A percentile compares a stretch with the other conserved stretches of the same genome.
phyloP scores from a whole-genome alignment of 2,329 filamentous ascomycete genomes.

The Calonectria hongkongensis region DNA sequence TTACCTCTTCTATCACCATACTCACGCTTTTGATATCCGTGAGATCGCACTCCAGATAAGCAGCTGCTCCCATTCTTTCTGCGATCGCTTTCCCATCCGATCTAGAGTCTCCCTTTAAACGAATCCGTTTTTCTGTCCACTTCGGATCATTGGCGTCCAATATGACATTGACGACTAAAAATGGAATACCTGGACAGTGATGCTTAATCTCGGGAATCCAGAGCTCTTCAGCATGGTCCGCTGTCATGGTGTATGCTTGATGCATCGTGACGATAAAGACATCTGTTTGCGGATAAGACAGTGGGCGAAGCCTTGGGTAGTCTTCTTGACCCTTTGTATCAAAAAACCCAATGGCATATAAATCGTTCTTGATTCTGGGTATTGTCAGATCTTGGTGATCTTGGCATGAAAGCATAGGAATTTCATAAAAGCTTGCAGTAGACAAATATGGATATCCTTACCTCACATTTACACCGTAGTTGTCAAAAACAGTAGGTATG shows the following conservation, averaged over 20 bases:
- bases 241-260: not conserved
- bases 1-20: not conserved
- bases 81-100: not conserved
- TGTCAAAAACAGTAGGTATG: not conserved
- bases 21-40: not conserved
- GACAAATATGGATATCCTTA: not conserved
- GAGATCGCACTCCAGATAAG: not conserved
- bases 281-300: not conserved
- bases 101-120: not conserved
- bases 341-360: not conserved
- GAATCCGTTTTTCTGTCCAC: no score
- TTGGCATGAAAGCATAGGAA: not conserved
- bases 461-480: slow-evolving; percentile 7
- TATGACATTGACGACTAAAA: not conserved
- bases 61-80: not conserved
- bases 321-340: not conserved
- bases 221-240: not conserved
- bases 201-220: not conserved
- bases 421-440: not conserved
- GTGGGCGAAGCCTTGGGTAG: not conserved
- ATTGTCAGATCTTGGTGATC: not conserved
- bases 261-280: not conserved
- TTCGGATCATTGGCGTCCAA: not conserved
- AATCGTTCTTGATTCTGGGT: not conserved
- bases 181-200: not conserved